Conservation (phyloP, 1,284 basidiomycete species). For the Puccinia polysora region DNA sequence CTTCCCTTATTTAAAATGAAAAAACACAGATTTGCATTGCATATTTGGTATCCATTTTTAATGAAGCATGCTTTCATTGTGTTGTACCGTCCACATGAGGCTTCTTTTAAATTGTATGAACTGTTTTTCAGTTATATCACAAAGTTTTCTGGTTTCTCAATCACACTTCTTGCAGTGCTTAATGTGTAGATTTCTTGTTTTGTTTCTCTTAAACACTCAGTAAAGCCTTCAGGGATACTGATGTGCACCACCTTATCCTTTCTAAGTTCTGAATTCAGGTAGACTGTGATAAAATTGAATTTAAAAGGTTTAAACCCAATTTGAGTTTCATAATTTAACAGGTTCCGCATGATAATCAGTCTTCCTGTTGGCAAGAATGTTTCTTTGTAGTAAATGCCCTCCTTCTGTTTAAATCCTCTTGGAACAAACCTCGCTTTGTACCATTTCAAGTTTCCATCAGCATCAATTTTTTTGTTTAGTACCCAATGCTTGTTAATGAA, state of each 20-base stretch:
- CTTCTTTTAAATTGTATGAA: constrained; percentile 25
- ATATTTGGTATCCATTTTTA: neutral
- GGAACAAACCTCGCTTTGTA: neutral
- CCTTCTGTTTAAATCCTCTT: constrained; percentile 1
- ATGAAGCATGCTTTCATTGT: constrained; percentile 11
- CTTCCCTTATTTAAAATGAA: neutral
- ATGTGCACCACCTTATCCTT: neutral
- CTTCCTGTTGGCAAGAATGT: neutral
- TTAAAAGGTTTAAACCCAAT: too few species aligned
- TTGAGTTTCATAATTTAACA: neutral
- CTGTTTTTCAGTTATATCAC: neutral
- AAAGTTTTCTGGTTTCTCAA: constrained; percentile 1
- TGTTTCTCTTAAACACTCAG: too few species aligned
- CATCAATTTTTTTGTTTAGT: too few species aligned
- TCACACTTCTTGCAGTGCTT: too few species aligned
- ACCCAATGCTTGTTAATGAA: neutral
- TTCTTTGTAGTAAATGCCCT: too few species aligned
- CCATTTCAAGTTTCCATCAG: too few species aligned
- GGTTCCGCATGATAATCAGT: neutral
- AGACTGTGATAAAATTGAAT: neutral
- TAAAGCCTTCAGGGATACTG: neutral
- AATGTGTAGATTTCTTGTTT: too few species aligned
- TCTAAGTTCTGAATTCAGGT: neutral
- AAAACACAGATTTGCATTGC: constrained; percentile 17
- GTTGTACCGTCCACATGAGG: too few species aligned